These are phyloP conservation scores for Hirsutella minnesotensis DNA, from an alignment of 2,329 filamentous ascomycete species.

Conservation along the genomic window DNA sequence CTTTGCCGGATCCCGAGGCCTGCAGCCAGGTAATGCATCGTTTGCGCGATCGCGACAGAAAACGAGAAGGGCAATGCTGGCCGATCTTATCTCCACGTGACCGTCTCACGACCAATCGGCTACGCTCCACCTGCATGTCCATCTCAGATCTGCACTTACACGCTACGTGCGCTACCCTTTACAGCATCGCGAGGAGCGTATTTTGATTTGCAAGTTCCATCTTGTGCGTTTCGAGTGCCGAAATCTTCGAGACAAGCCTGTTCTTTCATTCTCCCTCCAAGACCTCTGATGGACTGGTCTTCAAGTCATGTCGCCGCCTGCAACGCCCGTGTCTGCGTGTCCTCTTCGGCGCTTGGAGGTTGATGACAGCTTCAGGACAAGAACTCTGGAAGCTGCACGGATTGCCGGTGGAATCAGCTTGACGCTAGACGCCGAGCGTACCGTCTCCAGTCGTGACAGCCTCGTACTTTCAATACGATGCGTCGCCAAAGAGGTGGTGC, in stretches of 20 bases:
- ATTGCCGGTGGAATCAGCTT: slow-evolving; percentile 13
- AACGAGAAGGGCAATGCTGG: slow-evolving; percentile 1
- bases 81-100: slow-evolving; percentile 11
- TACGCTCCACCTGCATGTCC: slow-evolving; percentile 6
- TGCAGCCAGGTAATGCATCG: not conserved
- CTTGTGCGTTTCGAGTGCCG: not conserved
- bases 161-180: too few relatives aligned
- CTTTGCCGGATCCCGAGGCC: too few relatives aligned
- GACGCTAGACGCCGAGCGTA: slow-evolving; percentile 15
- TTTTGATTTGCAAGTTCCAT: not conserved
- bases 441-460: slow-evolving; percentile 4
- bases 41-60: slow-evolving; percentile 12
- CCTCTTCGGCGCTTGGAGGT: slow-evolving; percentile 19
- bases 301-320: slow-evolving; percentile 13
- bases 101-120: slow-evolving; percentile 13
- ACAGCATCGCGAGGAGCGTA: not conserved
- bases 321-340: slow-evolving; percentile 17
- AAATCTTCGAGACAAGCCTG: too few relatives aligned
- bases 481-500: slow-evolving; percentile 14
- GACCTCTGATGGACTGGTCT: not conserved
- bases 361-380: slow-evolving; percentile 9
- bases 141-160: not conserved
- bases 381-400: slow-evolving; percentile 10
- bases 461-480: slow-evolving; percentile 16
- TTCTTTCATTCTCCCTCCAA: too few relatives aligned